phyloP scores from a whole-genome alignment of 1,284 basidiomycete species.

The Microbotryum lychnidis-dioicae region DNA sequence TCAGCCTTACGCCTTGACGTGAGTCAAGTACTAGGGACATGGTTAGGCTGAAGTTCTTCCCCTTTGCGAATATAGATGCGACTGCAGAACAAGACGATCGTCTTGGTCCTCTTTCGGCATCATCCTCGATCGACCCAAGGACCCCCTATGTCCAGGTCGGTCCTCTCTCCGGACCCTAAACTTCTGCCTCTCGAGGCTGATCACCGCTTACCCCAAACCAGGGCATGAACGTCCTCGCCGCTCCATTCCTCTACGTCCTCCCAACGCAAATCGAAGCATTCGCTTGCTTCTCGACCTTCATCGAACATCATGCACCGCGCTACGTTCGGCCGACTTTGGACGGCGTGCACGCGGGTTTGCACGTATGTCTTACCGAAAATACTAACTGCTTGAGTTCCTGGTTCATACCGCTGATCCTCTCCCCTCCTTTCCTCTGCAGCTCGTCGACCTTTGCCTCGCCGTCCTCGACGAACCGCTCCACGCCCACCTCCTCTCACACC shows the following conservation, averaged over 20 bases:
- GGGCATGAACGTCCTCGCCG: constrained; percentile 97
- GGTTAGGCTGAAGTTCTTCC: no score
- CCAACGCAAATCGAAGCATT: constrained; percentile 94
- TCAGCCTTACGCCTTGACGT: constrained; percentile 37
- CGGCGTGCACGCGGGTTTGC: constrained; percentile 86
- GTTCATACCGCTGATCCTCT: background rate
- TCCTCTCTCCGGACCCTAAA: background rate
- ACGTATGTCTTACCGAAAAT: constrained; percentile 49
- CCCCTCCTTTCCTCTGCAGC: constrained; percentile 45
- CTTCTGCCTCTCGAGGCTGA: constrained; percentile 46
- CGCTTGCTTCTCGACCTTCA: constrained; percentile 87
- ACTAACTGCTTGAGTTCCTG: background rate
- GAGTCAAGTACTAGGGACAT: no score
- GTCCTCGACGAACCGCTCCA: constrained; percentile 82
- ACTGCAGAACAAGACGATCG: no score
- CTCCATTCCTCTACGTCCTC: constrained; percentile 92
- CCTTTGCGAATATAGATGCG: no score
- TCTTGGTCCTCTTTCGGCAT: background rate
- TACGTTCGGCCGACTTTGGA: constrained; percentile 93
- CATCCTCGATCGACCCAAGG: constrained; percentile 2
- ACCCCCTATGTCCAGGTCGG: constrained; percentile 22
- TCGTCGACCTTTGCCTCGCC: constrained; percentile 82
- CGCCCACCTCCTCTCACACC: constrained; percentile 71
- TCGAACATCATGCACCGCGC: constrained; percentile 82
- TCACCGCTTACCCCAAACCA: constrained; percentile 71